These are phyloP conservation scores for Podospora bellae-mahoneyi DNA, from an alignment of 495 filamentous ascomycete genomes.

Conservation along the genomic window DNA sequence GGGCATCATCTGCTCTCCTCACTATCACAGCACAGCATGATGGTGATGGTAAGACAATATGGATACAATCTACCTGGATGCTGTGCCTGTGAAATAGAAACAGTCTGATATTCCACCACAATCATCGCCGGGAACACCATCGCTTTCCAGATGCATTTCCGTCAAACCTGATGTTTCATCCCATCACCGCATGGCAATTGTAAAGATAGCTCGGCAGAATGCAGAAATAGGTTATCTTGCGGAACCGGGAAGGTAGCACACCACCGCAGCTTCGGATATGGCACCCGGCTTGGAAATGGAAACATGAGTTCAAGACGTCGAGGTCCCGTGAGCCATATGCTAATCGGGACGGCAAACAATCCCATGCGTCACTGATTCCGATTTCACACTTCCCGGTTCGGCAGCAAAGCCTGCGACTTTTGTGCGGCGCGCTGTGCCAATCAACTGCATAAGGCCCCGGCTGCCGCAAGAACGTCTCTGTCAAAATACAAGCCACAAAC, in stretches of 20 bases:
- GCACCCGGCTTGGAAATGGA: too few relatives aligned
- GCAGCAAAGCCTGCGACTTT: conserved; percentile 14
- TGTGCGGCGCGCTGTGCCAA: conserved; percentile 12
- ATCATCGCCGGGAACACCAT: neutral
- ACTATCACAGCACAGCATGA: neutral
- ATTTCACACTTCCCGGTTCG: neutral
- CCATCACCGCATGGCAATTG: neutral
- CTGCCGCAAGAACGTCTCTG: neutral
- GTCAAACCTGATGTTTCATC: neutral
- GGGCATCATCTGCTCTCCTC: neutral
- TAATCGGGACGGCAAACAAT: neutral
- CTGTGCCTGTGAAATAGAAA: neutral
- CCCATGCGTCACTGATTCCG: neutral
- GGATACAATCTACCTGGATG: neutral
- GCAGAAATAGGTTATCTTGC: neutral
- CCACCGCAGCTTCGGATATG: neutral
- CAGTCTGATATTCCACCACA: neutral
- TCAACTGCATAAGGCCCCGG: neutral
- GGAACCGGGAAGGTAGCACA: neutral
- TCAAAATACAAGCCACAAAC: conserved; percentile 10
- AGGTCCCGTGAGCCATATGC: too few relatives aligned
- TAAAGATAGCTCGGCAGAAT: neutral
- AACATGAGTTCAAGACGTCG: too few relatives aligned
- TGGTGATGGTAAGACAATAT: neutral
- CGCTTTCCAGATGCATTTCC: neutral